These are phyloP conservation scores for Plenodomus tracheiphilus DNA, from an alignment of 2,329 filamentous ascomycete species.

Conservation along the genomic window DNA sequence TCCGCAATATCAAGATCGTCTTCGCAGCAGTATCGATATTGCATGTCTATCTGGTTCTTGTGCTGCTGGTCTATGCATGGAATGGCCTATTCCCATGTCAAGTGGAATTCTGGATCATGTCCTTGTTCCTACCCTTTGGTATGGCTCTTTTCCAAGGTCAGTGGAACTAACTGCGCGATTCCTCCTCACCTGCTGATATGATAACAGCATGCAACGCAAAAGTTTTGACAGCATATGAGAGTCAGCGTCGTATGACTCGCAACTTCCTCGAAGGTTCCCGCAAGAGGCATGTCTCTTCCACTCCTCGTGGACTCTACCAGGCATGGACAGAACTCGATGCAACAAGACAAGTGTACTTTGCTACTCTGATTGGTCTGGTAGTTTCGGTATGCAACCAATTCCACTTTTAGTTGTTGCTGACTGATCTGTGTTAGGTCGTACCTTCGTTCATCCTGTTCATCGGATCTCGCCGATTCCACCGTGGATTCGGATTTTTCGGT, in stretches of 20 bases:
- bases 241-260: constrained; percentile 36
- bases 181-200: not conserved
- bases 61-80: constrained; percentile 43
- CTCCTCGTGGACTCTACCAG: constrained; percentile 32
- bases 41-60: constrained; percentile 42
- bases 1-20: constrained; percentile 38
- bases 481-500: constrained; percentile 58
- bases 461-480: constrained; percentile 67
- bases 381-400: constrained; percentile 29
- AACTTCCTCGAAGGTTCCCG: constrained; percentile 42
- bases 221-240: constrained; percentile 42
- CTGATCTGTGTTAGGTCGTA: constrained; percentile 52
- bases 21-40: constrained; percentile 41
- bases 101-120: constrained; percentile 47
- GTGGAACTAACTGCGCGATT: not conserved
- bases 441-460: constrained; percentile 64
- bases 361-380: constrained; percentile 32
- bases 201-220: constrained; percentile 40
- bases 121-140: constrained; percentile 42
- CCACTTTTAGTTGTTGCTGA: constrained; percentile 17
- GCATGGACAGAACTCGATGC: constrained; percentile 38
- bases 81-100: constrained; percentile 41
- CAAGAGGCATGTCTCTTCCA: constrained; percentile 36
- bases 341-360: constrained; percentile 39
- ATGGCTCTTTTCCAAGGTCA: constrained; percentile 46